These are phyloP conservation scores for Dothistroma pini DNA, from an alignment of 2,329 filamentous ascomycete genomes.

Conservation along the genomic window DNA sequence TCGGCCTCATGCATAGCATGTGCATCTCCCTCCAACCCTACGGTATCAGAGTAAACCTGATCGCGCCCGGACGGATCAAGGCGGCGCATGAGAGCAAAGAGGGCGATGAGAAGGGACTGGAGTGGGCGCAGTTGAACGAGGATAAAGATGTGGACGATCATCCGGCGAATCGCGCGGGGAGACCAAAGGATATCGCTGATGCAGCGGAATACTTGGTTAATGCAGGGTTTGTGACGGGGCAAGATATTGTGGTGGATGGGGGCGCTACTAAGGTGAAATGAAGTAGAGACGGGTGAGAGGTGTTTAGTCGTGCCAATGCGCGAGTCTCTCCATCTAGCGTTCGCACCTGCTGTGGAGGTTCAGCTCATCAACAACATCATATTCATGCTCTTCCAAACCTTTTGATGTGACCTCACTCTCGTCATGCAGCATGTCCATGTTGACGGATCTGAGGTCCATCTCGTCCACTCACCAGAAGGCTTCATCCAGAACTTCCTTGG, in stretches of 20 bases:
- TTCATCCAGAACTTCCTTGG: too few relatives aligned
- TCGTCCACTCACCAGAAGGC: too few relatives aligned
- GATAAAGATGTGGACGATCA: constrained; percentile 47
- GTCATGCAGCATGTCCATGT: too few relatives aligned
- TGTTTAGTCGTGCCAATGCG: too few relatives aligned
- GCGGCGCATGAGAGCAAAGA: constrained; percentile 42
- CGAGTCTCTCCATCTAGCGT: too few relatives aligned
- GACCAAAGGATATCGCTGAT: constrained; percentile 44
- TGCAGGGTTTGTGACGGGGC: constrained; percentile 42
- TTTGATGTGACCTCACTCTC: too few relatives aligned
- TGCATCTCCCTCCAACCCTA: constrained; percentile 42
- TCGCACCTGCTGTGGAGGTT: too few relatives aligned
- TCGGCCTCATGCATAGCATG: constrained; percentile 50
- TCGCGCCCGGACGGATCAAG: constrained; percentile 51
- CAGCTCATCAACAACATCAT: too few relatives aligned
- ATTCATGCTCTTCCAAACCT: too few relatives aligned
- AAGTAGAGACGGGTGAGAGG: neutral
- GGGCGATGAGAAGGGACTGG: constrained; percentile 39
- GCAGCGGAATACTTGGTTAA: constrained; percentile 41
- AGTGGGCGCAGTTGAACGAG: constrained; percentile 42
- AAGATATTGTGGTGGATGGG: constrained; percentile 45
- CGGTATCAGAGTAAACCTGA: constrained; percentile 45
- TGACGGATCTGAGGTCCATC: too few relatives aligned
- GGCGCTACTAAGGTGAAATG: constrained; percentile 39
- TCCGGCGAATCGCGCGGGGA: constrained; percentile 48